These are phyloP conservation scores for Chalaropsis ovoidea DNA, from an alignment of 2,329 filamentous ascomycete species.

Conservation along the genomic window DNA sequence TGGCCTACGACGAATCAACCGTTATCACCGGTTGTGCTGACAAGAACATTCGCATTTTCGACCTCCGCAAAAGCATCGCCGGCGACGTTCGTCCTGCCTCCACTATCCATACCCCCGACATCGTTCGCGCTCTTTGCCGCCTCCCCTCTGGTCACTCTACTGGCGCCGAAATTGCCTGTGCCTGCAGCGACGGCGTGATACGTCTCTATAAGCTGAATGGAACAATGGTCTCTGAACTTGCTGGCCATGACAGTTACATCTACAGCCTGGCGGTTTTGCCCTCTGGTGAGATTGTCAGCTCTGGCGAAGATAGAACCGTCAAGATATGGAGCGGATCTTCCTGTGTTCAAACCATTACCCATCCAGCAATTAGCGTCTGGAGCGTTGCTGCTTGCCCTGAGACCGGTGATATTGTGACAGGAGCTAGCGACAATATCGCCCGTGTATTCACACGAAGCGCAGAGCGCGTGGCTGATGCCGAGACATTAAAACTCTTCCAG, in stretches of 20 bases:
- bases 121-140: conserved; percentile 78
- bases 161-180: conserved; percentile 86
- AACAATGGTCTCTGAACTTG: conserved; percentile 62
- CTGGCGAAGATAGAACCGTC: conserved; percentile 88
- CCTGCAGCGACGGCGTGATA: conserved; percentile 84
- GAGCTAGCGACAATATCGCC: conserved; percentile 77
- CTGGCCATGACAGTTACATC: conserved; percentile 89
- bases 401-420: conserved; percentile 86
- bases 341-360: conserved; percentile 90
- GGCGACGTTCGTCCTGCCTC: conserved; percentile 44
- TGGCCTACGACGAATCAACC: conserved; percentile 68
- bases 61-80: conserved; percentile 52
- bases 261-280: conserved; percentile 72
- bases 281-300: conserved; percentile 78
- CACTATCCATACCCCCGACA: conserved; percentile 59
- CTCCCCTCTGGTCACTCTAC: conserved; percentile 66
- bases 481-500: conserved; percentile 64
- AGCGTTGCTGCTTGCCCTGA: conserved; percentile 69
- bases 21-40: conserved; percentile 91
- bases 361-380: conserved; percentile 96
- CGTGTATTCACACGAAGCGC: conserved; percentile 69
- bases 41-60: conserved; percentile 75
- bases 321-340: conserved; percentile 74
- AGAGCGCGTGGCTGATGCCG: conserved; percentile 58
- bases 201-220: conserved; percentile 79